A percentile compares a stretch with the other conserved stretches of the same genome.
Conservation (phyloP, 331 rosid species). For the Dryas integrifolia region DNA sequence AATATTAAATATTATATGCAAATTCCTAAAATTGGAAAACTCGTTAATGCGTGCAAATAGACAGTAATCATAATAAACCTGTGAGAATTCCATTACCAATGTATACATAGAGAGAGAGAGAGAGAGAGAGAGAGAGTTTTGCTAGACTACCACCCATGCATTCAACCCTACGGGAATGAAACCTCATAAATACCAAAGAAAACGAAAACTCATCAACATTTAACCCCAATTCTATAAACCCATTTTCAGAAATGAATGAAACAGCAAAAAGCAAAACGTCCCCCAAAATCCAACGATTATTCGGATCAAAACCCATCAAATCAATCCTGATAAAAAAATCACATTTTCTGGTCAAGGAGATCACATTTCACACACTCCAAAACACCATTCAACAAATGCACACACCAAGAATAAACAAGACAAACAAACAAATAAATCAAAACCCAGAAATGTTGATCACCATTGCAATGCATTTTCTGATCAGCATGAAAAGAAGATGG, state of each 20-base stretch:
- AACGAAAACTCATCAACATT: constrained; percentile 8
- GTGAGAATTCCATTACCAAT: background rate
- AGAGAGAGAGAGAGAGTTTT: constrained; percentile 5
- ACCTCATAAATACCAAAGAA: constrained; percentile 20
- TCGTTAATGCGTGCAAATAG: background rate
- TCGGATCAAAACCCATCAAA: constrained; percentile 36
- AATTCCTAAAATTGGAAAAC: constrained; percentile 9
- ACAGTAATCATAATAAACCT: constrained; percentile 17
- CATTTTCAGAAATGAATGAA: constrained; percentile 31
- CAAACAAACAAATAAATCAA: constrained; percentile 14
- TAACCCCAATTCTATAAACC: constrained; percentile 10
- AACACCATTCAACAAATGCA: constrained; percentile 32
- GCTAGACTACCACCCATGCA: constrained; percentile 41
- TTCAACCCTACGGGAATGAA: constrained; percentile 25
- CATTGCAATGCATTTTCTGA: constrained; percentile 27
- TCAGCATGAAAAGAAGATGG: constrained; percentile 22
- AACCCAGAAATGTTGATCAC: constrained; percentile 29
- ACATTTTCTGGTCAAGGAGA: background rate
- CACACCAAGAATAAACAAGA: background rate
- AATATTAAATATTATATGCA: background rate
- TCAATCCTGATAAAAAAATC: constrained; percentile 16
- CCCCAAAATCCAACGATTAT: constrained; percentile 6
- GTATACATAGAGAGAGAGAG: background rate
- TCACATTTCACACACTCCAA: constrained; percentile 18
- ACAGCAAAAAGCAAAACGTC: constrained; percentile 27